Evolutionary conservation across 1,139 yeast genomes (phyloP).

Genomic region (Hemisphaericaspora lyxosophila): DNA sequence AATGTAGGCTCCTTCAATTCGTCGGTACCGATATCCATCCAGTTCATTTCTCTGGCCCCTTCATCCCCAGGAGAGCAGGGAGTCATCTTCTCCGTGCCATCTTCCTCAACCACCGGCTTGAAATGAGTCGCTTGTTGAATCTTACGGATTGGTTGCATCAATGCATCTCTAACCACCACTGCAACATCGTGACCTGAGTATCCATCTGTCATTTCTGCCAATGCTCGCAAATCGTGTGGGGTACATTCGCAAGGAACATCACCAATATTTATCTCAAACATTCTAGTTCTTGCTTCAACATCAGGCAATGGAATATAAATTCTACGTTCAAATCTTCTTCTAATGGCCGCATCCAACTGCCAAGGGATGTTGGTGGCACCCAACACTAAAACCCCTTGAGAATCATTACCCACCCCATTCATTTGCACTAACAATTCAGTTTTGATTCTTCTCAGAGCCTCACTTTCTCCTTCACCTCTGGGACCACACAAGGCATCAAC

Average conservation of each 20-base stretch:
- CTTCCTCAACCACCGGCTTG: slow-evolving; percentile 49
- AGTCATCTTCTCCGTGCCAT: slow-evolving; percentile 53
- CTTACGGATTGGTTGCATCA: slow-evolving; percentile 96
- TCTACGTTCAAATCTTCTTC: slow-evolving; percentile 94
- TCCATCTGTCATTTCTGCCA: slow-evolving; percentile 95
- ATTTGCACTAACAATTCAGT: slow-evolving; percentile 95
- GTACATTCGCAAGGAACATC: slow-evolving; percentile 80
- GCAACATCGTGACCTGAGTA: slow-evolving; percentile 98
- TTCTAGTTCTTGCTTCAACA: slow-evolving; percentile 80
- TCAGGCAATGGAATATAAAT: slow-evolving; percentile 96
- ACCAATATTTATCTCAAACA: slow-evolving; percentile 95
- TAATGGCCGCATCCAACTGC: slow-evolving; percentile 97
- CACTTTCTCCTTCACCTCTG: slow-evolving; percentile 97
- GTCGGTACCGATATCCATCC: slow-evolving; percentile 91
- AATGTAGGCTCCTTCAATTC: slow-evolving; percentile 87
- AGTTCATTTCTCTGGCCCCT: slow-evolving; percentile 83
- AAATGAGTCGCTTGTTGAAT: slow-evolving; percentile 97
- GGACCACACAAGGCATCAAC: slow-evolving; percentile 98
- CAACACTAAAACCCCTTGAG: slow-evolving; percentile 86
- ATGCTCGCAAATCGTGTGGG: slow-evolving; percentile 67
- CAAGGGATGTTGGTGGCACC: slow-evolving; percentile 99
- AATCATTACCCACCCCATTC: slow-evolving; percentile 98
- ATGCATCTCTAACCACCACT: slow-evolving; percentile 93
- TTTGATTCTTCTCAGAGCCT: slow-evolving; percentile 93
- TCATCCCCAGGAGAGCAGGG: slow-evolving; percentile 97